Evolutionary conservation across 23 red algal species (phyloP).

Genomic region (Pyropia yezoensis): DNA sequence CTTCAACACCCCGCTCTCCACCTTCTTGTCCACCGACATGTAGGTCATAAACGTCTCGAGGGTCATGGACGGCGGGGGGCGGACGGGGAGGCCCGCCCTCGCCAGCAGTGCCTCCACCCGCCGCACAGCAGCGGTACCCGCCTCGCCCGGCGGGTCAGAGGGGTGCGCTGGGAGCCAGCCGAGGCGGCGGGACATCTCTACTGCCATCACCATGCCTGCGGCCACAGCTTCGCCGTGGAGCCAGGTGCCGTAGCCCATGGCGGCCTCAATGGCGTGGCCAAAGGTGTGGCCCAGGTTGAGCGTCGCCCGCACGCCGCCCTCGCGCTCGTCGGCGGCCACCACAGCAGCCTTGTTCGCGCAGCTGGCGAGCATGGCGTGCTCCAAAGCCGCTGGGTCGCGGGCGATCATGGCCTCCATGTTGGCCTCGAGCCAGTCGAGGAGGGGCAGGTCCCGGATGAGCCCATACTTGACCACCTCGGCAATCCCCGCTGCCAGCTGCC

Average conservation of each 20-base stretch:
- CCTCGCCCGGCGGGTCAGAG: background rate
- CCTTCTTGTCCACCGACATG: conserved; percentile 93
- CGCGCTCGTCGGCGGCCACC: conserved; percentile 75
- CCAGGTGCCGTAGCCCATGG: conserved; percentile 78
- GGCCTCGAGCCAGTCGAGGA: conserved; percentile 77
- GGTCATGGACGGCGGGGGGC: conserved; percentile 78
- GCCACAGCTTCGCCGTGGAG: conserved; percentile 95
- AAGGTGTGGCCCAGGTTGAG: conserved; percentile 96
- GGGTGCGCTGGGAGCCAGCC: conserved; percentile 31
- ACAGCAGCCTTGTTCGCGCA: conserved; percentile 80
- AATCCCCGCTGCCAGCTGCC: conserved; percentile 77
- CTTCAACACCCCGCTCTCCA: conserved; percentile 60
- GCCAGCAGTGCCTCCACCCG: conserved; percentile 58
- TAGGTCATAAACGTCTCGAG: conserved; percentile 89
- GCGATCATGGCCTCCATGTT: conserved; percentile 51
- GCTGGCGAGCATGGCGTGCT: conserved; percentile 71
- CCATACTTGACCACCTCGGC: conserved; percentile 96
- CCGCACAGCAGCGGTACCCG: conserved; percentile 1
- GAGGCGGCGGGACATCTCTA: conserved; percentile 72
- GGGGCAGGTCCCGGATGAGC: conserved; percentile 69
- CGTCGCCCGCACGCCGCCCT: conserved; percentile 76
- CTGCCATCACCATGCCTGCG: conserved; percentile 93
- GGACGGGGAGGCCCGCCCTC: conserved; percentile 44
- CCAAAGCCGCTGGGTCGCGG: conserved; percentile 53
- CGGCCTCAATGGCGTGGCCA: conserved; percentile 93